A percentile compares a stretch with the other conserved stretches of the same genome.
Conservation (phyloP, 495 filamentous ascomycete genomes). For the Physcia stellaris region DNA sequence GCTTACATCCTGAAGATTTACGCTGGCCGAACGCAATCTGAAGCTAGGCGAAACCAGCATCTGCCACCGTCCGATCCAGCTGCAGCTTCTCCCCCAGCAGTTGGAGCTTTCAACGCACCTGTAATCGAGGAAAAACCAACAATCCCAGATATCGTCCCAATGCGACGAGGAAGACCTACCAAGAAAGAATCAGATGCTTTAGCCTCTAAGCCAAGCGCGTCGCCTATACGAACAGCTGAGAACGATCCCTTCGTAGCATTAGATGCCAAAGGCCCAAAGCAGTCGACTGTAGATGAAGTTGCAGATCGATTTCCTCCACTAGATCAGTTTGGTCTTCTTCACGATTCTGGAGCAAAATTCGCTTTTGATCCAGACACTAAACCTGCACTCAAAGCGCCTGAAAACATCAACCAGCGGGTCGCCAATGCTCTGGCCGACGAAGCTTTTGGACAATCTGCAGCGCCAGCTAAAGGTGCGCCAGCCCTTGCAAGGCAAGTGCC, state of each 20-base stretch:
- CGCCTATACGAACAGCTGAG: constrained; percentile 55
- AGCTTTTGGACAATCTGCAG: constrained; percentile 50
- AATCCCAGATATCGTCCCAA: constrained; percentile 86
- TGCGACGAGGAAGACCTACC: constrained; percentile 77
- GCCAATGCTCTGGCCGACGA: constrained; percentile 80
- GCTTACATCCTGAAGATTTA: constrained; percentile 56
- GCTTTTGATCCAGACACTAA: constrained; percentile 55
- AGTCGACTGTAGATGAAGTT: constrained; percentile 51
- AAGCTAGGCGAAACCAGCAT: constrained; percentile 46
- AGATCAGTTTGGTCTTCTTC: constrained; percentile 83
- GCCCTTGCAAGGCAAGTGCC: constrained; percentile 13
- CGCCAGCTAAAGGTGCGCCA: constrained; percentile 20
- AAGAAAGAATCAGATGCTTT: constrained; percentile 30
- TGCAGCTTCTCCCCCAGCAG: constrained; percentile 41
- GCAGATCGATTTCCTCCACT: constrained; percentile 78
- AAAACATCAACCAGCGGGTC: constrained; percentile 58
- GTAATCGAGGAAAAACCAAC: constrained; percentile 50
- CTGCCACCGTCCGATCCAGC: constrained; percentile 40
- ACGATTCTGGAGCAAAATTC: constrained; percentile 76
- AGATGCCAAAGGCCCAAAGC: constrained; percentile 43
- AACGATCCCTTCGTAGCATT: constrained; percentile 83
- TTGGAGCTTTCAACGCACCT: constrained; percentile 57
- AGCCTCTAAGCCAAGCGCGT: constrained; percentile 51
- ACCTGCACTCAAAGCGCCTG: constrained; percentile 30
- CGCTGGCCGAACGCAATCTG: constrained; percentile 49